Evolutionary conservation across 371 early-diverging fungal genomes (phyloP), one percentile per base, ranked within the genome.

Genomic region (Circinella minor): DNA sequence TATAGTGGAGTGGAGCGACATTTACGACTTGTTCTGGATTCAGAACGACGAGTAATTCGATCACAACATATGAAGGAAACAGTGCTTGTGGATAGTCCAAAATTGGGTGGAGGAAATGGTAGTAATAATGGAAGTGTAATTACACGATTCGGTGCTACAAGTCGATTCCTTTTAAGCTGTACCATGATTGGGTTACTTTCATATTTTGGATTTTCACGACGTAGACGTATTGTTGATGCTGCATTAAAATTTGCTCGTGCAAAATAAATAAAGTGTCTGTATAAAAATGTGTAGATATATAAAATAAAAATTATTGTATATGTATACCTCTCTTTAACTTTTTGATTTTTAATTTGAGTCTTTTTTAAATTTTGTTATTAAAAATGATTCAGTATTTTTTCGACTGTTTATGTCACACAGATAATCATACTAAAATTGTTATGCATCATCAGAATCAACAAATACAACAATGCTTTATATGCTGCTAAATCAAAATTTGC

Each of bases 1-100:
- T 83, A 83, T 46, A 73, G 76, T 64, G 65, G 68, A 17, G 65
- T 72, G 4, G 48, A 70, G 9, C 65, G 80, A 8, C 84, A 84
- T 68, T 67, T 84, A 43, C 64, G 67, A 10, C 49, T 84, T 18
- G 69, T 77, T 6, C 60, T 84, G 37, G 77, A 84, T 68, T 57
- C 57, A 14, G 74, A 80, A 17, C 71, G 84, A 10, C 69, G 67
- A 36, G 77, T 83, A 8, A 70, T 70, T 27, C 66, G 65, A 20
- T 61, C 69, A 11, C 57, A 69, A 36, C 69, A 43, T 46, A 69
- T 73, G 59, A 65, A 69, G 67, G 73, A 72, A 57, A 57, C 57
- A 7, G 57, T 57, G 34, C 20, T 57, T 5, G 57, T 57, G 6
- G 57, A 27, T 8, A 57, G 57, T 14, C 57, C 57, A 18, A 34